Evolutionary conservation across 1,284 basidiomycete species (phyloP).

Genomic region (Ustilago curta): DNA sequence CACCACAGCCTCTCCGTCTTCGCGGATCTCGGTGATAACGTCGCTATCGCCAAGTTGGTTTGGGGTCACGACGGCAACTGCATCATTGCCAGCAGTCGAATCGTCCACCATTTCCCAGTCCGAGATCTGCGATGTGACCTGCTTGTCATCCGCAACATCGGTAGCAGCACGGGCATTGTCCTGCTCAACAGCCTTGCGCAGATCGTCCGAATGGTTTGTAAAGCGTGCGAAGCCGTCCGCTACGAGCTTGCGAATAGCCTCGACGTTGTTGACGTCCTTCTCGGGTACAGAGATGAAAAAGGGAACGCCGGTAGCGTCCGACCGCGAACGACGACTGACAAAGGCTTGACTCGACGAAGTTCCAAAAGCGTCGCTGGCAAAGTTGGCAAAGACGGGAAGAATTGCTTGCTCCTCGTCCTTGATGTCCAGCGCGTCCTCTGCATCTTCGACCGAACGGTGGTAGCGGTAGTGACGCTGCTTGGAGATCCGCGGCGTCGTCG

Average conservation of each 20-base stretch:
- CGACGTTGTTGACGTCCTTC: conserved; percentile 41
- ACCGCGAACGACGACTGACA: conserved; percentile 35
- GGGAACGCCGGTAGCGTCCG: conserved; percentile 57
- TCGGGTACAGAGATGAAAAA: conserved; percentile 64
- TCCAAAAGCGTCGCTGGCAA: conserved; percentile 11
- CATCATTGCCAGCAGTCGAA: conserved; percentile 13
- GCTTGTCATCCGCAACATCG: background rate
- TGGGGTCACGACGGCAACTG: conserved; percentile 29
- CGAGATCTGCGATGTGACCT: conserved; percentile 20
- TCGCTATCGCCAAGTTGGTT: conserved; percentile 18
- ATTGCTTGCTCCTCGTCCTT: conserved; percentile 54
- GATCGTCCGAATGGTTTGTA: conserved; percentile 19
- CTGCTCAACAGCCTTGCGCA: conserved; percentile 26
- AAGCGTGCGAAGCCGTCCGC: conserved; percentile 50
- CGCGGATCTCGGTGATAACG: conserved; percentile 51
- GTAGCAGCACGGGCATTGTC: conserved; percentile 1
- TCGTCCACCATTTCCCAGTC: conserved; percentile 56
- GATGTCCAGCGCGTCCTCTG: conserved; percentile 37
- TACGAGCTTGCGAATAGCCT: conserved; percentile 47
- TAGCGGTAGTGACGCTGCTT: conserved; percentile 44
- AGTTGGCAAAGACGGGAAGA: conserved; percentile 61
- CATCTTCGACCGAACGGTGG: conserved; percentile 48
- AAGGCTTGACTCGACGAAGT: conserved; percentile 39
- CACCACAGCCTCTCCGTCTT: conserved; percentile 48
- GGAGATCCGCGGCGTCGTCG: conserved; percentile 35